These are phyloP conservation scores for Dillenia turbinata DNA, from an alignment of 164 flowering plant genomes.

Conservation along the genomic window DNA sequence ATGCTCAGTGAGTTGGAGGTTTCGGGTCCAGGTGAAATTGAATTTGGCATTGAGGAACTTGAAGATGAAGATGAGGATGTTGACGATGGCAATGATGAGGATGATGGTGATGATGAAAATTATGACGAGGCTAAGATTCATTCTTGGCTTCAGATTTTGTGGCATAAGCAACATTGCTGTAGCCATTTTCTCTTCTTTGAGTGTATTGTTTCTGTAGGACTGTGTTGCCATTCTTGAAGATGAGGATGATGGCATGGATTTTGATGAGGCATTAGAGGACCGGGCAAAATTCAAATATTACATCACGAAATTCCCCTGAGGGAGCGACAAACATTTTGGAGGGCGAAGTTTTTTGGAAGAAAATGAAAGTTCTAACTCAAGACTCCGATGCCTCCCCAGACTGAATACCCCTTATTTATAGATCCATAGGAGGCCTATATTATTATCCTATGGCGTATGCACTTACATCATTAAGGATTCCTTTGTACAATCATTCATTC, in stretches of 20 bases:
- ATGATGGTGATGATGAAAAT: slow-evolving; percentile 39
- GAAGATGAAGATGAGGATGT: slow-evolving; percentile 56
- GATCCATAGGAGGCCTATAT: too few species aligned
- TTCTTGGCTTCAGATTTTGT: not conserved
- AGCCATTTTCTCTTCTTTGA: slow-evolving; percentile 2
- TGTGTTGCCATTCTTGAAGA: slow-evolving; percentile 71
- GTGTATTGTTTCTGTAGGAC: slow-evolving; percentile 40
- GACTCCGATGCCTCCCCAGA: too few species aligned
- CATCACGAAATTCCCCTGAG: too few species aligned
- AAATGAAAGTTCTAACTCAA: too few species aligned
- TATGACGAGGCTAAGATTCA: slow-evolving; percentile 24
- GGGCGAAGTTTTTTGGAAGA: too few species aligned
- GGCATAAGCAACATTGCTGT: not conserved
- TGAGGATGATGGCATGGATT: slow-evolving; percentile 54
- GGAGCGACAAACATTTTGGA: too few species aligned
- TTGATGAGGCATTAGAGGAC: slow-evolving; percentile 66
- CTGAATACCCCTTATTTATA: too few species aligned
- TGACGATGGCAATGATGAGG: slow-evolving; percentile 52
- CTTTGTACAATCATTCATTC: too few species aligned
- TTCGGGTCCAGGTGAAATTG: slow-evolving; percentile 51
- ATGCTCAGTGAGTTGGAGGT: slow-evolving; percentile 72
- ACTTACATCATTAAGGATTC: too few species aligned
- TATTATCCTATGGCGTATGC: too few species aligned
- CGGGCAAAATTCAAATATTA: slow-evolving; percentile 95
- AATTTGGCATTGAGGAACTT: slow-evolving; percentile 65